Percentiles rank a stretch among this genome's conserved stretches.
phyloP scores from a whole-genome alignment of 2,329 filamentous ascomycete species.

The Fusarium subtropicale region DNA sequence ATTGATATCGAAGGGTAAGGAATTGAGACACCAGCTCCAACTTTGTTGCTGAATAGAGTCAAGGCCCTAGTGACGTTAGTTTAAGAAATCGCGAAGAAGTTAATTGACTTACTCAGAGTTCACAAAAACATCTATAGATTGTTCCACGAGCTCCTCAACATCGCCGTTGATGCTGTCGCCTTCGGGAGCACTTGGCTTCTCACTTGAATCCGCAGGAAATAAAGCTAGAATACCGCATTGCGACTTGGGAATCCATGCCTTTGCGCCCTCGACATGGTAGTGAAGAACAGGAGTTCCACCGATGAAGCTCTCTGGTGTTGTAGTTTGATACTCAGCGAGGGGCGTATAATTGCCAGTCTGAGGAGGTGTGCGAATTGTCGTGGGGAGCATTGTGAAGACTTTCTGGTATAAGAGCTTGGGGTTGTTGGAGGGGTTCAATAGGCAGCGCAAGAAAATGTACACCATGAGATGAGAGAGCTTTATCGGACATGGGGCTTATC shows the following conservation, averaged over 20 bases:
- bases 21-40: conserved; percentile 72
- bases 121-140: conserved; percentile 67
- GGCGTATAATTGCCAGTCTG: conserved; percentile 69
- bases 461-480: conserved; percentile 33
- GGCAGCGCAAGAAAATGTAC: conserved; percentile 41
- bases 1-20: conserved; percentile 80
- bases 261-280: conserved; percentile 67
- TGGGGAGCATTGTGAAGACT: conserved; percentile 55
- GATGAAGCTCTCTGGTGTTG: conserved; percentile 79
- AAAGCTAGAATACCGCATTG: conserved; percentile 68
- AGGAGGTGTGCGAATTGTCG: conserved; percentile 69
- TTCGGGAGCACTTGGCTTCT: conserved; percentile 45
- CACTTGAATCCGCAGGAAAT: conserved; percentile 57
- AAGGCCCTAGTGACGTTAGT: conserved; percentile 55
- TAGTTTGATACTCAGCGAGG: conserved; percentile 75
- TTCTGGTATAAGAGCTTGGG: conserved; percentile 5
- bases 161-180: conserved; percentile 46
- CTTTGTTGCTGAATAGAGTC: conserved; percentile 70
- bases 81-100: background rate
- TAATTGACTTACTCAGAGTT: conserved; percentile 63
- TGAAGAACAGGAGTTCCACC: conserved; percentile 78
- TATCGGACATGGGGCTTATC: conserved; percentile 37
- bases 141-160: conserved; percentile 56
- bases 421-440: conserved; percentile 38
- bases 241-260: conserved; percentile 66